Evolutionary conservation across 495 filamentous ascomycete genomes (phyloP).

Genomic region (Oidiodendron maius): DNA sequence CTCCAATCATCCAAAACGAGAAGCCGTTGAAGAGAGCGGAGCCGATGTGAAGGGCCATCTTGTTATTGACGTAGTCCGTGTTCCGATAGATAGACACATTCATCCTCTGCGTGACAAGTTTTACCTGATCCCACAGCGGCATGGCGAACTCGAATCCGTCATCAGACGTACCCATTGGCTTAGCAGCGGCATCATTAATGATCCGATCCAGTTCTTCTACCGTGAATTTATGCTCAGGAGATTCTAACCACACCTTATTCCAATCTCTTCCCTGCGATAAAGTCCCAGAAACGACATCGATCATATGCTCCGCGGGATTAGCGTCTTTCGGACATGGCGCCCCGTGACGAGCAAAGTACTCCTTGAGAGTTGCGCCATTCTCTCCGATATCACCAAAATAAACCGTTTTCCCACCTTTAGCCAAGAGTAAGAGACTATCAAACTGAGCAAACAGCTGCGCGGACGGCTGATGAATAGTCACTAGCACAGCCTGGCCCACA

Average conservation of each 20-base stretch:
- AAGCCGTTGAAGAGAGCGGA: conserved; percentile 52
- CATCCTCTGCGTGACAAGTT: conserved; percentile 29
- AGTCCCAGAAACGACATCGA: conserved; percentile 41
- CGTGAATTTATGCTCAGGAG: conserved; percentile 30
- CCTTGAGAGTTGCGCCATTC: conserved; percentile 21
- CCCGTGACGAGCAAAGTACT: conserved; percentile 47
- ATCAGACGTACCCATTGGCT: conserved; percentile 18
- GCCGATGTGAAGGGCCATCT: conserved; percentile 33
- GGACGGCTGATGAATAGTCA: conserved; percentile 24
- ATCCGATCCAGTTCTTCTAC: conserved; percentile 43
- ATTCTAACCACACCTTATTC: conserved; percentile 40
- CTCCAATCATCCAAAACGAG: conserved; percentile 33
- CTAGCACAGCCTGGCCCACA: conserved; percentile 53
- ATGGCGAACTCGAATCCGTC: conserved; percentile 44
- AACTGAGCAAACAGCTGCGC: conserved; percentile 22
- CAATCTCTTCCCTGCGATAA: conserved; percentile 34
- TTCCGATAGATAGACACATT: conserved; percentile 33
- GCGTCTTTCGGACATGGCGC: conserved; percentile 40
- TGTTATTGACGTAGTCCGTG: conserved; percentile 38
- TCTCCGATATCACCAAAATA: conserved; percentile 47
- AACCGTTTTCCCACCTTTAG: conserved; percentile 45
- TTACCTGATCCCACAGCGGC: conserved; percentile 28
- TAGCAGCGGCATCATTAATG: conserved; percentile 19
- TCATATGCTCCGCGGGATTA: conserved; percentile 56
- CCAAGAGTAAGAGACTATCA: conserved; percentile 32